Evolutionary conservation across 2,329 filamentous ascomycete species (phyloP), one percentile per base, ranked within the genome.

Genomic region (Penicillium verrucosum): DNA sequence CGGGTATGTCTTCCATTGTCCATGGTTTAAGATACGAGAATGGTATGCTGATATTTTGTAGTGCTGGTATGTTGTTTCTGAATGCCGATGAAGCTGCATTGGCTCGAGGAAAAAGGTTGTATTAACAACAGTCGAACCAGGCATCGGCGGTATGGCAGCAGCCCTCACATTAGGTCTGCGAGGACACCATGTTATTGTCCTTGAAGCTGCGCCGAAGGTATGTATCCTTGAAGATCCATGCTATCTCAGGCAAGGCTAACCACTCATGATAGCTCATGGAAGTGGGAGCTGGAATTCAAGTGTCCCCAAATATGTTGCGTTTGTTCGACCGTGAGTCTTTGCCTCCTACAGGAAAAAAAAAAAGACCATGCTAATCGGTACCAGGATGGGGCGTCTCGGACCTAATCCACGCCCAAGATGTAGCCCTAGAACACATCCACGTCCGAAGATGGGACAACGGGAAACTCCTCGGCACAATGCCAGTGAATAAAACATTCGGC

Each of bases 271-370:
- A 73, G 71, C 62, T 74, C 42, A 63, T 65, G 62, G 71, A 74
- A 59, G 89, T 93, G 8, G 90, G 90, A 43, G 90, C 90, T 1
- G 90, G 90, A 3, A 92, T 94, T 58, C 90, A 94, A 71, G 81
- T 92, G 47, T 89, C 90, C 0, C 89, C 89, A 0, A 94, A 94
- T 62, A 89, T 92, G 81, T 82, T 87, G 4, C 82, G 87, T 6
- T 86, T 93, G 8, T 82, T 94, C 10, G 86, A 90, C 67, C 80
- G 82, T 74, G 57, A 66, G 70, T 66, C 30, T 18, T 18, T 38
- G 38, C 1, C 1, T 25, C 5, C 3, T 14, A 27, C 38, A 6
- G 21, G 21, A 3, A n/a, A n/a, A 5, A 21, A 23, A 25, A 30
- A 30, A 21, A 18, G 18, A 18, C 18, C 2, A 25, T 45, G 27